Conservation (phyloP, 2,329 filamentous ascomycete species). For the Cordyceps sp. region DNA sequence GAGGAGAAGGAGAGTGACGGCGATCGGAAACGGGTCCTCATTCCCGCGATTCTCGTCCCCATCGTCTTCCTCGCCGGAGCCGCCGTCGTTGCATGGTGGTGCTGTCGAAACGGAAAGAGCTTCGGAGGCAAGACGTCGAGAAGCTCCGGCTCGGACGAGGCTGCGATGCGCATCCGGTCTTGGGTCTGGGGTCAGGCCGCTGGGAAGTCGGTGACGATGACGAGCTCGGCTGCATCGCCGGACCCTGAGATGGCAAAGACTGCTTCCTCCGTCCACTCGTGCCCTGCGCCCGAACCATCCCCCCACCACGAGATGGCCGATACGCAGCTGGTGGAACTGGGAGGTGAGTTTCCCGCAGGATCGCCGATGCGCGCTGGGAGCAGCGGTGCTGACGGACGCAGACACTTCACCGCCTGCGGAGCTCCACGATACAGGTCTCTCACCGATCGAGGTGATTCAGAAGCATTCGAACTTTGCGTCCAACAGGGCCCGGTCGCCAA, state of each 20-base stretch:
- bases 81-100: slow-evolving; percentile 29
- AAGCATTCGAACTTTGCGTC: slow-evolving; percentile 12
- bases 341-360: slow-evolving; percentile 22
- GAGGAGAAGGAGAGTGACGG: slow-evolving; percentile 8
- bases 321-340: slow-evolving; percentile 28
- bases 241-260: slow-evolving; percentile 22
- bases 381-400: slow-evolving; percentile 7
- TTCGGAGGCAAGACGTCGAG: slow-evolving; percentile 24
- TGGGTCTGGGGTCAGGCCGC: slow-evolving; percentile 33
- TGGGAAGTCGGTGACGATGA: slow-evolving; percentile 27
- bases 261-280: slow-evolving; percentile 6
- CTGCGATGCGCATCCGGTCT: slow-evolving; percentile 27
- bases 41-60: slow-evolving; percentile 6
- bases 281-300: slow-evolving; percentile 1
- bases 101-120: slow-evolving; percentile 24
- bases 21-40: slow-evolving; percentile 3
- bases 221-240: slow-evolving; percentile 22
- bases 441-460: slow-evolving; percentile 21
- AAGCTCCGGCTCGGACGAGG: slow-evolving; percentile 25
- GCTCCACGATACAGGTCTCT: slow-evolving; percentile 25
- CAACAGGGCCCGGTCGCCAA: slow-evolving; percentile 5
- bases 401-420: slow-evolving; percentile 28
- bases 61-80: slow-evolving; percentile 1
- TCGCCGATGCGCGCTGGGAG: no score
- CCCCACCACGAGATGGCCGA: slow-evolving; percentile 23